These are phyloP conservation scores for Gynostemma pentaphyllum DNA, from an alignment of 306 rosid genomes.

Conservation along the genomic window DNA sequence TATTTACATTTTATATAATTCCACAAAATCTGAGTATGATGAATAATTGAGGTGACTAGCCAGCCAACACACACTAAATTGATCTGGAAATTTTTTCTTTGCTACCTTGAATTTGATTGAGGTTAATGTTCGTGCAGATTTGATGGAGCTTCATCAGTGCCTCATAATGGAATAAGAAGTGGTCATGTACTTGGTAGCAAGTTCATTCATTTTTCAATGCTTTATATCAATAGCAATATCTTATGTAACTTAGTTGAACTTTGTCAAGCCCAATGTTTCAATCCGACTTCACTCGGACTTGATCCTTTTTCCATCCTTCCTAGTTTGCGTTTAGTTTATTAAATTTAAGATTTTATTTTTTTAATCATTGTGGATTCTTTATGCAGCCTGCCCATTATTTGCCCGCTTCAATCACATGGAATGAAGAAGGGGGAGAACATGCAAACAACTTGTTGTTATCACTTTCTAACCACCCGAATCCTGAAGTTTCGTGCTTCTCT, in stretches of 20 bases:
- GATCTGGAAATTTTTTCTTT: not conserved
- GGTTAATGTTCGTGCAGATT: not conserved
- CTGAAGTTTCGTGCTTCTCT: slow-evolving; percentile 50
- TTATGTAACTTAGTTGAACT: not conserved
- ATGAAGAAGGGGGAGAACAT: slow-evolving; percentile 25
- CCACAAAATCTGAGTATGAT: not conserved
- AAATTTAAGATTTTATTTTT: not conserved
- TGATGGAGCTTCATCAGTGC: slow-evolving; percentile 3
- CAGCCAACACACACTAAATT: not conserved
- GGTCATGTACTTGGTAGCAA: not conserved
- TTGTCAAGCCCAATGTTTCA: not conserved
- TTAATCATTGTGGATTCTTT: not conserved
- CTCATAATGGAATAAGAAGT: slow-evolving; percentile 2
- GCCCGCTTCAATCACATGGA: slow-evolving; percentile 22
- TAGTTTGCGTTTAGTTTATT: not conserved
- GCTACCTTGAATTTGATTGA: slow-evolving; percentile 2
- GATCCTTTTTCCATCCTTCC: not conserved
- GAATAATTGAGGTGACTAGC: not conserved
- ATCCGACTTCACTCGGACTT: not conserved
- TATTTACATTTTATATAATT: not conserved
- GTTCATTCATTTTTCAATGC: not conserved
- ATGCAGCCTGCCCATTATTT: not conserved
- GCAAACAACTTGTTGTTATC: slow-evolving; percentile 14
- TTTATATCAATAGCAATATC: not conserved
- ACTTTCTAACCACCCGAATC: slow-evolving; percentile 42